Evolutionary conservation across 2,329 filamentous ascomycete species (phyloP).

Genomic region (Torrubiella hemipterigena): DNA sequence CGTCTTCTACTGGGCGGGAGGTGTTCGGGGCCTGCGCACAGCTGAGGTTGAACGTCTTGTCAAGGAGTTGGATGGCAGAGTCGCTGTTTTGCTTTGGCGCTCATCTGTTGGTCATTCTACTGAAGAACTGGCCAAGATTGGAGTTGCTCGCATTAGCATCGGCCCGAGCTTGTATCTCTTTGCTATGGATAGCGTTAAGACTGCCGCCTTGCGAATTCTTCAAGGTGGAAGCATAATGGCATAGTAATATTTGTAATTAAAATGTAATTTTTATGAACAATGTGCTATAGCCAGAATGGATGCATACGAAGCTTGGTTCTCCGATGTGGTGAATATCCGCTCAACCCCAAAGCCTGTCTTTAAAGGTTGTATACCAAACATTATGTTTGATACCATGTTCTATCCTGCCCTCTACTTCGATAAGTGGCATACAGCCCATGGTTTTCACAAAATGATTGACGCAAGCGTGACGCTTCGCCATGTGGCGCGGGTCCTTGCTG

Average conservation of each 20-base stretch:
- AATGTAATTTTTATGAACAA: neutral
- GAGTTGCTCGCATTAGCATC: constrained; percentile 43
- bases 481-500: constrained; percentile 18
- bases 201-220: constrained; percentile 19
- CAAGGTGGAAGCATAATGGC: constrained; percentile 8
- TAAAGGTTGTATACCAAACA: too few species aligned
- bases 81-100: constrained; percentile 33
- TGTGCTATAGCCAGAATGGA: too few species aligned
- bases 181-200: constrained; percentile 25
- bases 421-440: constrained; percentile 21
- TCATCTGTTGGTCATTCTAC: constrained; percentile 27
- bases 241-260: neutral
- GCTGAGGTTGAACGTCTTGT: constrained; percentile 35
- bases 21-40: constrained; percentile 25
- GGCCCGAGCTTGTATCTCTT: constrained; percentile 33
- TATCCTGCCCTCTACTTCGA: constrained; percentile 4
- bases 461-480: constrained; percentile 21
- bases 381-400: too few species aligned
- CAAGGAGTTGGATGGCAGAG: constrained; percentile 31
- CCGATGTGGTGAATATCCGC: too few species aligned
- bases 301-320: too few species aligned
- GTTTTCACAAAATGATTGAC: constrained; percentile 20
- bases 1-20: constrained; percentile 51
- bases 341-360: too few species aligned
- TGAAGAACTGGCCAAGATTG: constrained; percentile 30